Percentiles rank a stretch among this genome's conserved stretches.
phyloP scores from a whole-genome alignment of 2,329 filamentous ascomycete genomes.

The Fusarium sp. region DNA sequence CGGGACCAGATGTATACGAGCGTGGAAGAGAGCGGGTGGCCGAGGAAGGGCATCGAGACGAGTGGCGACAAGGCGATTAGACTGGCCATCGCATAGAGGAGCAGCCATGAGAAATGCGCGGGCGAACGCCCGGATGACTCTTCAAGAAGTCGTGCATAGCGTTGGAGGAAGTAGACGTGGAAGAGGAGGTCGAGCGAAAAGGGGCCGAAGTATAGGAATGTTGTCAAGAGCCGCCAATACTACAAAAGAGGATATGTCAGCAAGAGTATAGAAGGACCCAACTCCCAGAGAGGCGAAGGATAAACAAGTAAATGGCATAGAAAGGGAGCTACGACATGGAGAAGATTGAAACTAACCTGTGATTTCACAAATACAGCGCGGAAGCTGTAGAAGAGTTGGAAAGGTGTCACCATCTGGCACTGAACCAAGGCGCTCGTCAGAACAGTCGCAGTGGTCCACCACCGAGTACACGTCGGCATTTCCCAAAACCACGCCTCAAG shows the following conservation, averaged over 20 bases:
- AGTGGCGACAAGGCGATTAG: slow-evolving; percentile 87
- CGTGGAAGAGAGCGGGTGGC: slow-evolving; percentile 91
- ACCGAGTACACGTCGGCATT: slow-evolving; percentile 94
- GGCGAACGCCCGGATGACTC: slow-evolving; percentile 92
- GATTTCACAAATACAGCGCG: slow-evolving; percentile 90
- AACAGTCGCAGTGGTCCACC: slow-evolving; percentile 96
- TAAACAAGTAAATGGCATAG: background rate
- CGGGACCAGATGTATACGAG: slow-evolving; percentile 98
- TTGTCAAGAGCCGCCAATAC: slow-evolving; percentile 97
- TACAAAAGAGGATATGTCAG: slow-evolving; percentile 54
- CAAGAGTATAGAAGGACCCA: background rate
- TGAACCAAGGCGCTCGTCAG: slow-evolving; percentile 90
- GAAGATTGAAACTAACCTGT: slow-evolving; percentile 71
- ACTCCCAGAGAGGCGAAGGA: background rate
- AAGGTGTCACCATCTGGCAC: slow-evolving; percentile 91
- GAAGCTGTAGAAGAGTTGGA: slow-evolving; percentile 97
- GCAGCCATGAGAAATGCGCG: slow-evolving; percentile 94
- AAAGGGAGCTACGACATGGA: background rate
- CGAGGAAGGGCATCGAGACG: slow-evolving; percentile 92
- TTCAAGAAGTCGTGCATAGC: slow-evolving; percentile 94
- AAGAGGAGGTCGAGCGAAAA: slow-evolving; percentile 94
- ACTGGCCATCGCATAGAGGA: slow-evolving; percentile 84
- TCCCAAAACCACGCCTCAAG: slow-evolving; percentile 99
- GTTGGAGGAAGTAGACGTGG: slow-evolving; percentile 98
- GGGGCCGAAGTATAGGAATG: slow-evolving; percentile 97